These are phyloP conservation scores for Petunia secreta DNA, from an alignment of 257 asterid genomes.

Conservation along the genomic window DNA sequence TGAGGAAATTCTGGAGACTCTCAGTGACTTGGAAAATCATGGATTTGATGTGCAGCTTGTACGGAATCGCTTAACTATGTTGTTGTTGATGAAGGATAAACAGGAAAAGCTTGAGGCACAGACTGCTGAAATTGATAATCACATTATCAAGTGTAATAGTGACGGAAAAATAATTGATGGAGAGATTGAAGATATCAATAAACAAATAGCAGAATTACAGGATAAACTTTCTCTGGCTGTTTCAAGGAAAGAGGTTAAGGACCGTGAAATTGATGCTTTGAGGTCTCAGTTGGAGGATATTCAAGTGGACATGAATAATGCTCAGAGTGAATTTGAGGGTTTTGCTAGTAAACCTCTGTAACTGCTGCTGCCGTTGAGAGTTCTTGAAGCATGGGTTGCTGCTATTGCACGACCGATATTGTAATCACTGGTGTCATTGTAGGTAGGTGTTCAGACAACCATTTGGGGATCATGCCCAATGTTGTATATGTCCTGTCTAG, in stretches of 20 bases:
- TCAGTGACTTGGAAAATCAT: constrained; percentile 59
- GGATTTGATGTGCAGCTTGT: constrained; percentile 63
- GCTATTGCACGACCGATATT: not conserved
- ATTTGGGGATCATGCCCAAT: not conserved
- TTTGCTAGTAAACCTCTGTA: constrained; percentile 29
- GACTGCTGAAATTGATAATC: constrained; percentile 31
- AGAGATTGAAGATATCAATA: constrained; percentile 49
- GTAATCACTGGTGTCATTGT: not conserved
- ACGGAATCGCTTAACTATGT: constrained; percentile 38
- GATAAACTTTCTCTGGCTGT: constrained; percentile 41
- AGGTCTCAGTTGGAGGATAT: constrained; percentile 37
- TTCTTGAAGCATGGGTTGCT: constrained; percentile 7
- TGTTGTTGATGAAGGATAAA: constrained; percentile 43
- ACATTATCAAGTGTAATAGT: constrained; percentile 33
- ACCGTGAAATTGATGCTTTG: constrained; percentile 41
- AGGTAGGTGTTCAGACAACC: not conserved
- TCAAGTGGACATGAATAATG: constrained; percentile 31
- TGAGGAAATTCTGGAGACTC: constrained; percentile 58
- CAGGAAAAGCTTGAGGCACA: constrained; percentile 42
- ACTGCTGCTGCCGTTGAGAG: not conserved
- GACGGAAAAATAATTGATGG: constrained; percentile 41
- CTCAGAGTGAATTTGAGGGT: constrained; percentile 38
- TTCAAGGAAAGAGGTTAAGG: constrained; percentile 43
- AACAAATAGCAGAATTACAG: constrained; percentile 49
- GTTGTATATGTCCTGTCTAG: constrained; percentile 24